Evolutionary conservation across 1,139 yeast species (phyloP).

Genomic region (Sugiyamaella japonica): DNA sequence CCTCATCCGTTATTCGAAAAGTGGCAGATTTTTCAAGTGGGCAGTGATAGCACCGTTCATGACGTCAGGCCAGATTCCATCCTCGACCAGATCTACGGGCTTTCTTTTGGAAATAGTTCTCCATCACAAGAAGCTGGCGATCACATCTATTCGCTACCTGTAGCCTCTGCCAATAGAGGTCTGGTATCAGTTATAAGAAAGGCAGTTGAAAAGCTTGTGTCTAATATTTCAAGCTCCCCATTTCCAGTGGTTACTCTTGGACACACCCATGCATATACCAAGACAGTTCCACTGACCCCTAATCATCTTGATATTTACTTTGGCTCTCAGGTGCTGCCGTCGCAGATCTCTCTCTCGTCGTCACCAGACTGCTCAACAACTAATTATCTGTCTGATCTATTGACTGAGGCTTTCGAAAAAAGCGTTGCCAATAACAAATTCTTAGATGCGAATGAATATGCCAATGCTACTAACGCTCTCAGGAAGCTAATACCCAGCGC

Average conservation of each 20-base stretch:
- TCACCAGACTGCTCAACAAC: slow-evolving; percentile 8
- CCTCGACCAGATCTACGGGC: slow-evolving; percentile 21
- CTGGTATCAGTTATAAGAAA: slow-evolving; percentile 18
- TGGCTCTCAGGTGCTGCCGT: background rate
- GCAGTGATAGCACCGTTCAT: slow-evolving; percentile 34
- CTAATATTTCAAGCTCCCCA: slow-evolving; percentile 22
- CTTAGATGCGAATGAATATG: slow-evolving; percentile 32
- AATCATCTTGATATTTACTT: background rate
- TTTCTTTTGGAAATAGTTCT: background rate
- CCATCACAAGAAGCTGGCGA: slow-evolving; percentile 16
- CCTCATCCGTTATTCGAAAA: slow-evolving; percentile 37
- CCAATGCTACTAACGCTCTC: slow-evolving; percentile 30
- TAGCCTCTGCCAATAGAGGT: slow-evolving; percentile 22
- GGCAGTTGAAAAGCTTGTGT: slow-evolving; percentile 22
- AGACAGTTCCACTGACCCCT: background rate
- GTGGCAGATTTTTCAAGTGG: slow-evolving; percentile 41
- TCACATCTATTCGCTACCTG: slow-evolving; percentile 17
- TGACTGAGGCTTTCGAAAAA: slow-evolving; percentile 29
- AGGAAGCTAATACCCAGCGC: slow-evolving; percentile 26
- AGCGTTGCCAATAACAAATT: slow-evolving; percentile 30
- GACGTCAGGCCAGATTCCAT: slow-evolving; percentile 31
- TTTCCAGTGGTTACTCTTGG: slow-evolving; percentile 17
- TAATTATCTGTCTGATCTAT: slow-evolving; percentile 24
- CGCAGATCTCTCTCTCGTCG: background rate
- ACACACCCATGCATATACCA: background rate